These are phyloP conservation scores for Arthrobotrys sinensis DNA, from an alignment of 2,329 filamentous ascomycete species.

Conservation along the genomic window DNA sequence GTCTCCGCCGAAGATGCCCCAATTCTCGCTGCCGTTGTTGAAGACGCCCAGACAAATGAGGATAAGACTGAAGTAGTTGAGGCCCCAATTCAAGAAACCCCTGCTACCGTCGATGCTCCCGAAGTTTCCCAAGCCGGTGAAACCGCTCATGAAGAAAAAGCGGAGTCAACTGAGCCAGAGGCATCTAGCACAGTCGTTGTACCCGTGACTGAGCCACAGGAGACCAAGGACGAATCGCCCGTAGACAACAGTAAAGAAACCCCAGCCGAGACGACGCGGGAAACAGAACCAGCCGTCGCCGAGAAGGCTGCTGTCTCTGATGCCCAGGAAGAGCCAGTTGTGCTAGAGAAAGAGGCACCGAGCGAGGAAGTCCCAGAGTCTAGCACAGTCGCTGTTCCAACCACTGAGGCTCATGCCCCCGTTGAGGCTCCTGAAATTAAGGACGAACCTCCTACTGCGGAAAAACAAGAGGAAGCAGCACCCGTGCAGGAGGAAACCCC, in stretches of 20 bases:
- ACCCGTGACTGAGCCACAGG: background rate
- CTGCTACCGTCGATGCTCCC: slow-evolving; percentile 1
- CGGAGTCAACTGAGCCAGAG: background rate
- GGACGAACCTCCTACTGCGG: background rate
- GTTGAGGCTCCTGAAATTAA: slow-evolving; percentile 2
- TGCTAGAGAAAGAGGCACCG: background rate
- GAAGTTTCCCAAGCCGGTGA: background rate
- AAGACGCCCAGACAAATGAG: background rate
- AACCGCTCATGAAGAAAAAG: slow-evolving; percentile 2
- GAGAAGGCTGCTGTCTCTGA: slow-evolving; percentile 3
- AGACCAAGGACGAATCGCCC: slow-evolving; percentile 10
- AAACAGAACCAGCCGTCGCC: background rate
- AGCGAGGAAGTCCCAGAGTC: no score
- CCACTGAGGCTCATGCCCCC: background rate
- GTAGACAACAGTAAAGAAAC: background rate
- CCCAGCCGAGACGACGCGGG: background rate
- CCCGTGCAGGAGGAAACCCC: background rate
- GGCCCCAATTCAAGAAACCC: background rate
- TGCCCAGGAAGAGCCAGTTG: background rate
- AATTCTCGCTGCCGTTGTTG: slow-evolving; percentile 6
- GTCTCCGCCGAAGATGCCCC: slow-evolving; percentile 22
- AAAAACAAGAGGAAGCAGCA: background rate
- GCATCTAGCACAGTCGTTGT: slow-evolving; percentile 4
- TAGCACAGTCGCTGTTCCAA: background rate
- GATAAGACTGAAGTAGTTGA: slow-evolving; percentile 7